These are phyloP conservation scores for Datura wrightii DNA, from an alignment of 257 asterid species.

Conservation along the genomic window DNA sequence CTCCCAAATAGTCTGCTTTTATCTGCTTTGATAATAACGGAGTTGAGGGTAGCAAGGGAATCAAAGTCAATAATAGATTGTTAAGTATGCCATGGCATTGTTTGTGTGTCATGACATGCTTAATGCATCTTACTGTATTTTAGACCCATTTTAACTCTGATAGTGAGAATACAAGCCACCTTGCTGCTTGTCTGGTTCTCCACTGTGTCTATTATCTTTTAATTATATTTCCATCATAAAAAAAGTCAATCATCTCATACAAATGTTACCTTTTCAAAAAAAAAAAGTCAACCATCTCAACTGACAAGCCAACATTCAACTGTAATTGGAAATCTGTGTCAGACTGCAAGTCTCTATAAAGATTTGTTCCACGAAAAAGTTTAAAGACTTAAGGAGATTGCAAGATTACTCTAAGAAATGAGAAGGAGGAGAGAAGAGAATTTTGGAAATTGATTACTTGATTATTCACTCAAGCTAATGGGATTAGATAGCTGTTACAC, in stretches of 20 bases:
- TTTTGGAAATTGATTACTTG: too few relatives aligned
- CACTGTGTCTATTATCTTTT: neutral
- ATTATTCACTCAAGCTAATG: too few relatives aligned
- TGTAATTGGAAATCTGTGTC: neutral
- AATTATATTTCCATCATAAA: neutral
- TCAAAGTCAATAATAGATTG: neutral
- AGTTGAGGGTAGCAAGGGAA: neutral
- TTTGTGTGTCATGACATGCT: neutral
- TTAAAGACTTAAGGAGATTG: neutral
- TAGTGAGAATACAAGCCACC: slow-evolving; percentile 17
- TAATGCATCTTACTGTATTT: slow-evolving; percentile 18
- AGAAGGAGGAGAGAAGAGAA: too few relatives aligned
- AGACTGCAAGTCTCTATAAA: slow-evolving; percentile 12
- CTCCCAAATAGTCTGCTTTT: neutral
- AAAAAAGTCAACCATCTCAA: neutral
- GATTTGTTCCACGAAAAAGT: neutral
- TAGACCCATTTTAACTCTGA: neutral
- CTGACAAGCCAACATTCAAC: neutral
- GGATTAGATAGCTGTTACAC: too few relatives aligned
- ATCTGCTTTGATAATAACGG: neutral
- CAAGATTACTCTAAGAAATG: neutral
- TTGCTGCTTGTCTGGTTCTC: neutral
- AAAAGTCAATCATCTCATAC: neutral
- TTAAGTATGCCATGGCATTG: neutral
- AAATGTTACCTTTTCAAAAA: too few relatives aligned